Evolutionary conservation across 2,329 filamentous ascomycete species (phyloP), one percentile per base, ranked within the genome.

Genomic region (Aureobasidium pullulans): DNA sequence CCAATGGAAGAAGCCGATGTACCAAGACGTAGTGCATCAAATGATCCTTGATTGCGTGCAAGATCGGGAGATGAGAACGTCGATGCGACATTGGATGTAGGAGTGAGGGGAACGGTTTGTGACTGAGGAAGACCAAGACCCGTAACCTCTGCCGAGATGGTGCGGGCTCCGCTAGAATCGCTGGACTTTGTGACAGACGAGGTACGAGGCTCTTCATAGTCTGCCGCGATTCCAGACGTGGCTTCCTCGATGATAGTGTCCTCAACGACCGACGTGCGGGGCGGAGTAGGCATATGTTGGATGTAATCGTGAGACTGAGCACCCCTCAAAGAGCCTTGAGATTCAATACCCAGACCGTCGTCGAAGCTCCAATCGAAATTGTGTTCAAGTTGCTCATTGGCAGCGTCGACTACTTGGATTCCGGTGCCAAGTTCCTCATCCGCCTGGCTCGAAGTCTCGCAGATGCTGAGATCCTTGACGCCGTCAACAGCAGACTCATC

Each of bases 1-100:
- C 83, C 82, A 44, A 87, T 77, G 0, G 88, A 91, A 1, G 88
- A 92, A 6, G 87, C 84, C 2, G 88, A 85, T 1, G 88, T 91
- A 6, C 87, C 89, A 31, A 90, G 82, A 19, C 86, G 82, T 57
- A 88, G 85, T 1, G 83, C 83, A 63, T 92, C 88, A 59, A 89
- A 85, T 0, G 76, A 79, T 4, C 84, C 85, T 72, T 77, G 88
- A 77, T 60, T 85, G 78, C 61, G 86, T 82, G 67, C 66, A 60
- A 75, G 73, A 57, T 87, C 82, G 0, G 88, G 88, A 5, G 88
- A 90, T 1, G 87, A 81, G 68, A 78, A 78, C 4, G 76, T 74
- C 0, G 78, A 79, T 4, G 84, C 77, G 63, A 83, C 80, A 53
- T 82, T 81, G 62, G 83, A 81, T 42, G 88, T 82, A 57, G 86